Evolutionary conservation across 164 flowering plant species (phyloP).

Genomic region (Liriodendron chinense): DNA sequence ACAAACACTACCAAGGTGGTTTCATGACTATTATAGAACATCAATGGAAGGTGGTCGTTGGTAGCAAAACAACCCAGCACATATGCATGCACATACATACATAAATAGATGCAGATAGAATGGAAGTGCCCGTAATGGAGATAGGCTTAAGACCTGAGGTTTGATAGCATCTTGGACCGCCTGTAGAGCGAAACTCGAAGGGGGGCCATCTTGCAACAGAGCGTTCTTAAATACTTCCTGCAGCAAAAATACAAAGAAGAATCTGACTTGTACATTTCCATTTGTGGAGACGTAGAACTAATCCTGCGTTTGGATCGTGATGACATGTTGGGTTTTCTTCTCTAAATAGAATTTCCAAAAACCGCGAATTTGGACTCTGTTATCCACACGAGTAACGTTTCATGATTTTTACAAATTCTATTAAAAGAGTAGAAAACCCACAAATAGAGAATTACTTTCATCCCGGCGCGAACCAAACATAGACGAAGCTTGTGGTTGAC

Average conservation of each 20-base stretch:
- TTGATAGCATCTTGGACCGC: slow-evolving; percentile 86
- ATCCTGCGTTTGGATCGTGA: neutral
- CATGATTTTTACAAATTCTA: neutral
- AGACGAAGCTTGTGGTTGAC: no score
- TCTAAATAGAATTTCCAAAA: neutral
- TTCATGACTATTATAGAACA: no score
- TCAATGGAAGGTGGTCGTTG: neutral
- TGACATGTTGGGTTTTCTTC: neutral
- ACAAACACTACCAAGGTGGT: neutral
- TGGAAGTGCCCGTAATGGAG: neutral
- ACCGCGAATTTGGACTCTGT: neutral
- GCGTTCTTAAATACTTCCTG: slow-evolving; percentile 79
- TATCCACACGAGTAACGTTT: no score
- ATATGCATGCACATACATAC: neutral
- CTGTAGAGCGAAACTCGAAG: slow-evolving; percentile 74
- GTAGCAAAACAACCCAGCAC: neutral
- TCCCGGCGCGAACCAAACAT: no score
- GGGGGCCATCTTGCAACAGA: slow-evolving; percentile 50
- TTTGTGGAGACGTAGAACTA: neutral
- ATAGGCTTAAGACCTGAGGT: slow-evolving; percentile 59
- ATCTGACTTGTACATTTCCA: neutral
- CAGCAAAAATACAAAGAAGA: neutral
- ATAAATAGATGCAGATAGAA: neutral
- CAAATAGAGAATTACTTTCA: neutral
- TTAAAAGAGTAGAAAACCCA: neutral